Evolutionary conservation across 345 rosid species (phyloP), one percentile per base, ranked within the genome.

Genomic region (Linum trigynum): DNA sequence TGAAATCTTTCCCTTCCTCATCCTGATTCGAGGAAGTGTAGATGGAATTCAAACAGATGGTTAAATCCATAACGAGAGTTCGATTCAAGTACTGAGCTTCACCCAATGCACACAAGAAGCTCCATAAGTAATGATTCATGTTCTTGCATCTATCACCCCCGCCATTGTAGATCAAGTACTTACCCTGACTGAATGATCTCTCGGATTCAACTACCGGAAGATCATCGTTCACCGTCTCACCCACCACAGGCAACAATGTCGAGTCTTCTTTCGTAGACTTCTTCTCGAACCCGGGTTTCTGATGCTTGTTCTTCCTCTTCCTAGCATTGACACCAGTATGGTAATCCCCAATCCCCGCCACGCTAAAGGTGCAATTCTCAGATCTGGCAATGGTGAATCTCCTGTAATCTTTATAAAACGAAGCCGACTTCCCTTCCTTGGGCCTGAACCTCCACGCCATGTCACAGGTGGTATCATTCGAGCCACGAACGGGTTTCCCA

Each of bases 401-500:
- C 71, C 97, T 75, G 59, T 94, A 94, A 66, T 94, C 99, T 74
- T 94, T 94, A 59, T 90, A 86, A 78, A 88, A 90, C 1, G 89
- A 80, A 66, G 95, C 94, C 1, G 80, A 69, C 78, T 86, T 90
- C 61, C 97, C 99, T 65, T 94, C 95, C 76, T 84, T 94, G n/a
- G 97, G 99, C 80, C 95, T 81, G 71, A 82, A 88, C 67, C 96
- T 75, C 96, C 97, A 94, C 0, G 96, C 97, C 96, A 94, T 90
- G 67, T 94, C 95, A 64, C 96, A 94, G 11, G 76, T 79, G 66
- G 60, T 83, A 42, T 66, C 87, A 59, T 80, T 74, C 40, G 67
- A 51, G 4, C 96, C 96, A 60, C 69, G 72, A 17, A 74, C 82
- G 0, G 92, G 85, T 75, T 90, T 94, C 57, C 99, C 96, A 59